Percentiles rank a stretch among this genome's conserved stretches.
Conservation (phyloP, 2,329 filamentous ascomycete species). For the Penicillium sp. region DNA sequence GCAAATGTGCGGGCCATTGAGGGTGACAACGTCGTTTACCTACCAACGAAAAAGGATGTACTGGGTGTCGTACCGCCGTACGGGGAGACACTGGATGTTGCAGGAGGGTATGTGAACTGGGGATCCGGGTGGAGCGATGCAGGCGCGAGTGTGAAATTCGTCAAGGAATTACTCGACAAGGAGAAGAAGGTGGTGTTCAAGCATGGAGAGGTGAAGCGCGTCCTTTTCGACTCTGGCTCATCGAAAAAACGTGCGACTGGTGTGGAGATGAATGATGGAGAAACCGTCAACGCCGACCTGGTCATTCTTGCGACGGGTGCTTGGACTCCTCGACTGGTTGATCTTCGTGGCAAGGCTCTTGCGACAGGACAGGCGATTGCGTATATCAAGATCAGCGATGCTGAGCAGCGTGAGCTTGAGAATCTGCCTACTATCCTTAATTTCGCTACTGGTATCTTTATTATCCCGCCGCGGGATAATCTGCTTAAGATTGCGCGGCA, state of each 20-base stretch:
- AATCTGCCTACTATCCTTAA: conserved; percentile 64
- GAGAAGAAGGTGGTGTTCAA: conserved; percentile 37
- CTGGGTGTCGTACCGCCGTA: conserved; percentile 36
- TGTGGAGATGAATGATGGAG: conserved; percentile 52
- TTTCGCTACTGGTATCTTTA: conserved; percentile 53
- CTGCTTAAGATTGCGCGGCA: conserved; percentile 71
- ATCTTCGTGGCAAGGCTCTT: conserved; percentile 72
- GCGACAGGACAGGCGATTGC: conserved; percentile 81
- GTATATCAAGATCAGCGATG: conserved; percentile 71
- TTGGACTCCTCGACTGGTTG: conserved; percentile 77
- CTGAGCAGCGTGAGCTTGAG: conserved; percentile 66
- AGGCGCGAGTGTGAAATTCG: conserved; percentile 41
- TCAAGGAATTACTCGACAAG: conserved; percentile 37
- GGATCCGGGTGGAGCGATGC: conserved; percentile 49
- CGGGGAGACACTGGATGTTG: conserved; percentile 33
- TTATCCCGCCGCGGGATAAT: conserved; percentile 54
- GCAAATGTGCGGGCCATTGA: conserved; percentile 40
- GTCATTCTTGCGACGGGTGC: conserved; percentile 82
- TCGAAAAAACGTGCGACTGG: conserved; percentile 49
- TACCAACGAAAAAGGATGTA: conserved; percentile 37
- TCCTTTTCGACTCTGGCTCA: conserved; percentile 27
- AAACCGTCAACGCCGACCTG: conserved; percentile 63
- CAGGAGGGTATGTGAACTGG: conserved; percentile 48
- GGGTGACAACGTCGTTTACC: conserved; percentile 33
- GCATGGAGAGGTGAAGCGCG: conserved; percentile 36